Evolutionary conservation across 768 basidiomycete species (phyloP).

Genomic region (Lactifluus rugatus): DNA sequence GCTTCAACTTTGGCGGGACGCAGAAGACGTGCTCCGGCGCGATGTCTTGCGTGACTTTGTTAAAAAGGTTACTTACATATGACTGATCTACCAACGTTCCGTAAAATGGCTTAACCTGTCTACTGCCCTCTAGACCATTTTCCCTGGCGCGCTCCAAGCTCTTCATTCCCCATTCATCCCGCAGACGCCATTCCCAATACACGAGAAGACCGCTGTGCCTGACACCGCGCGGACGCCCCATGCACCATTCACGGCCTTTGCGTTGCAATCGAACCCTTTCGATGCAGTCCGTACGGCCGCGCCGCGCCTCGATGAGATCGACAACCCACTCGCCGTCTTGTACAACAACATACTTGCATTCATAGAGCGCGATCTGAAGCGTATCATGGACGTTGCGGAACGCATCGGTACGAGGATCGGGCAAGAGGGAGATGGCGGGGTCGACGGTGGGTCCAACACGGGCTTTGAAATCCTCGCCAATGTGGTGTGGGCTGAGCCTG

Average conservation of each 20-base stretch:
- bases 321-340: conserved; percentile 61
- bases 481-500: conserved; percentile 84
- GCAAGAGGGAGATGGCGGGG: conserved; percentile 17
- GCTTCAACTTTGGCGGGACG: conserved; percentile 74
- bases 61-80: conserved; percentile 46
- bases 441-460: conserved; percentile 15
- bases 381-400: conserved; percentile 72
- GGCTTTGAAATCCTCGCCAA: conserved; percentile 81
- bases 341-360: conserved; percentile 80
- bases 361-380: conserved; percentile 61
- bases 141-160: conserved; percentile 52
- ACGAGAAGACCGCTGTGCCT: conserved; percentile 23
- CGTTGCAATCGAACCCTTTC: conserved; percentile 33
- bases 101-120: background rate
- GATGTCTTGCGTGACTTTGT: conserved; percentile 69
- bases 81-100: background rate
- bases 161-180: conserved; percentile 71
- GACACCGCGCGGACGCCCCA: conserved; percentile 45
- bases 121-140: conserved; percentile 49
- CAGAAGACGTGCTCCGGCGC: conserved; percentile 73
- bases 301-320: conserved; percentile 52
- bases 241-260: conserved; percentile 41
- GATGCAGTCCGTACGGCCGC: conserved; percentile 29
- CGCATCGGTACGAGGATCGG: conserved; percentile 44
- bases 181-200: conserved; percentile 53